Percentiles rank a stretch among this genome's conserved stretches.
Evolutionary conservation across 768 basidiomycete species (phyloP).

Genomic region (Xanthoconium purpureum): DNA sequence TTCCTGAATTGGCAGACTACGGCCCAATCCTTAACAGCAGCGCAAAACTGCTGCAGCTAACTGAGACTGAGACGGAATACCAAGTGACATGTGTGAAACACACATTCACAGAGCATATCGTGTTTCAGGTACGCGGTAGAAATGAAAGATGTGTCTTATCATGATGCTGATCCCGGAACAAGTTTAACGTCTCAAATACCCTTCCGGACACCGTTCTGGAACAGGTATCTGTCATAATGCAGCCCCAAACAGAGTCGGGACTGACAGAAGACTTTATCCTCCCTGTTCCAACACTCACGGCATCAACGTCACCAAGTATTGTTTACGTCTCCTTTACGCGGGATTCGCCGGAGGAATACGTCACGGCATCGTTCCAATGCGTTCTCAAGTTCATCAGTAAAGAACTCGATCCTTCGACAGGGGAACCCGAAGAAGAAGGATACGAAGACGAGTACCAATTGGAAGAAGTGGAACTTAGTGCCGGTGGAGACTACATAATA

Average conservation of each 20-base stretch:
- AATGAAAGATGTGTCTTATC: not conserved
- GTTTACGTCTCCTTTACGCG: constrained; percentile 95
- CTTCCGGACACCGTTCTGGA: constrained; percentile 94
- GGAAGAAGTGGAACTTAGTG: constrained; percentile 92
- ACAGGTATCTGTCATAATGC: constrained; percentile 91
- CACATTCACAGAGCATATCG: constrained; percentile 90
- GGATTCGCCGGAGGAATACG: constrained; percentile 71
- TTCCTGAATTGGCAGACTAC: constrained; percentile 83
- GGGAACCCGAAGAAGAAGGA: constrained; percentile 96
- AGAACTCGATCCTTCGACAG: constrained; percentile 93
- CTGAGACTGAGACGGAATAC: constrained; percentile 97
- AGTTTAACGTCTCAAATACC: constrained; percentile 99
- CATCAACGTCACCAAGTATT: constrained; percentile 72
- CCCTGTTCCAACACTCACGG: constrained; percentile 65
- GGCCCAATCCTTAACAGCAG: constrained; percentile 88
- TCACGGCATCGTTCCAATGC: constrained; percentile 82
- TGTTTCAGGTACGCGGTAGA: constrained; percentile 78
- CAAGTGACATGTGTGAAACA: constrained; percentile 97
- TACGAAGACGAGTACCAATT: constrained; percentile 98
- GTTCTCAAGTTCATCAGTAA: constrained; percentile 94
- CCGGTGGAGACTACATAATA: constrained; percentile 90
- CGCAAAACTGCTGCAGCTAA: constrained; percentile 73
- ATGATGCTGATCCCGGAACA: constrained; percentile 7
- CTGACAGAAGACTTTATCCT: constrained; percentile 96
- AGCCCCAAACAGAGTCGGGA: constrained; percentile 67